Evolutionary conservation across 768 basidiomycete genomes (phyloP), one percentile per base, ranked within the genome.

Genomic region (Mycena epipterygia): DNA sequence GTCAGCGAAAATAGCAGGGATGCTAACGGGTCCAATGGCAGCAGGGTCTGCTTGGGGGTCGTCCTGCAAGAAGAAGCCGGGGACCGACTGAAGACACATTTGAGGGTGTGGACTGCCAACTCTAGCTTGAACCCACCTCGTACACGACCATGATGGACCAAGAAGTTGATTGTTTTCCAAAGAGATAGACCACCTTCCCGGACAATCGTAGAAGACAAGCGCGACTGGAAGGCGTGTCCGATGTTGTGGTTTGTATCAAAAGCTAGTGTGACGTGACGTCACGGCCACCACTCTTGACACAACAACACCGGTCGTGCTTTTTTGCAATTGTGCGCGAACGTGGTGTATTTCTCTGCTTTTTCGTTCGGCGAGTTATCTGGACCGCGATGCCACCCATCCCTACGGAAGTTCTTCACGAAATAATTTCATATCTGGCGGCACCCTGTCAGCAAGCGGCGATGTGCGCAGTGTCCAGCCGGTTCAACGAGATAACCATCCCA

Each of bases 31-130:
- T 23, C 78, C 80, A 46, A 84, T 78, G 6, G 66, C 73, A 29
- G 64, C 60, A 5, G 73, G 72, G 64, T 74, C 70, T 9, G 77
- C 78, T 17, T 71, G 68, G 7, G 77, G 78, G 39, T 81, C 77
- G 67, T 86, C 84, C 58, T 87, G 86, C 12, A 73, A 72, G 67
- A 88, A 88, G 76, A 83, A 85, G 1, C 85, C 86, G 3, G 82
- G 75, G 25, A 85, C 72, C 14, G 80, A 58, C 84, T 84, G 51
- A 2, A 29, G 2, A n/a, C n/a, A n/a, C n/a, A 16, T 5, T 35
- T 57, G 53, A 39, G 61, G n/a, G 23, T 25, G 6, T 17, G 5
- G 53, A n/a, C 3, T 27, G 11, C 13, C 39, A 17, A 46, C 5
- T 29, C 30, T 17, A 2, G 25, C 16, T 25, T 7, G 42, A 23